A percentile compares a stretch with the other conserved stretches of the same genome.
Evolutionary conservation across 148 eudicot genomes (phyloP).

Genomic region (Chenopodium album): DNA sequence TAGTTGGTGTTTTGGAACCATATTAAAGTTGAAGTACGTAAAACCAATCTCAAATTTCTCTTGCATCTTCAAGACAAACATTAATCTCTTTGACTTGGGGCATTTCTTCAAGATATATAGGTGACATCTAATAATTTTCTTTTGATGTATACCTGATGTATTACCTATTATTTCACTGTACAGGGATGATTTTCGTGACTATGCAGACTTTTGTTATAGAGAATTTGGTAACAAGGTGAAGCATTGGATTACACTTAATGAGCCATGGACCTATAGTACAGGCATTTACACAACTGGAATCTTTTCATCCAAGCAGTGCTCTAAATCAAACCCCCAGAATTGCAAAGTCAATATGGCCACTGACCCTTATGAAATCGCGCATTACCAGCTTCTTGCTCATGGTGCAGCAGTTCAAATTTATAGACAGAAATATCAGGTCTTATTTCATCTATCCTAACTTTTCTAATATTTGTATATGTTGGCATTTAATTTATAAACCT

Average conservation of each 20-base stretch:
- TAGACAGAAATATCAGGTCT: conserved; percentile 45
- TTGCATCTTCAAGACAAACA: not conserved
- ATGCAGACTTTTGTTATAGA: conserved; percentile 47
- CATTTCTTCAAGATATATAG: not conserved
- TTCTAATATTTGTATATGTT: not conserved
- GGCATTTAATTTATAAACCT: no score
- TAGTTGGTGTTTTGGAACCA: not conserved
- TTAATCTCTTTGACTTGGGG: not conserved
- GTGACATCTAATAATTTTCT: not conserved
- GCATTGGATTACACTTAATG: conserved; percentile 59
- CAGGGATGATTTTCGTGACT: conserved; percentile 50
- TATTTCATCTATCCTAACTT: not conserved
- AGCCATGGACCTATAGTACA: conserved; percentile 35
- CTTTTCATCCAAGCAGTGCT: conserved; percentile 42
- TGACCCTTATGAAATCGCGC: conserved; percentile 45
- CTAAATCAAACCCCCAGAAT: conserved; percentile 18
- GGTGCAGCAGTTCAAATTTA: conserved; percentile 46
- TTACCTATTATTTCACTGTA: not conserved
- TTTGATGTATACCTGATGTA: not conserved
- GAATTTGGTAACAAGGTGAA: conserved; percentile 53
- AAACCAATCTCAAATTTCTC: not conserved
- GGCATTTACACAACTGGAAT: conserved; percentile 25
- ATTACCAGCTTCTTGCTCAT: conserved; percentile 56
- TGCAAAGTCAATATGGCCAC: conserved; percentile 36
- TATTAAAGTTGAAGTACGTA: no score